Evolutionary conservation across 495 filamentous ascomycete species (phyloP), one percentile per base, ranked within the genome.

Genomic region (Wilcoxina mikolae): DNA sequence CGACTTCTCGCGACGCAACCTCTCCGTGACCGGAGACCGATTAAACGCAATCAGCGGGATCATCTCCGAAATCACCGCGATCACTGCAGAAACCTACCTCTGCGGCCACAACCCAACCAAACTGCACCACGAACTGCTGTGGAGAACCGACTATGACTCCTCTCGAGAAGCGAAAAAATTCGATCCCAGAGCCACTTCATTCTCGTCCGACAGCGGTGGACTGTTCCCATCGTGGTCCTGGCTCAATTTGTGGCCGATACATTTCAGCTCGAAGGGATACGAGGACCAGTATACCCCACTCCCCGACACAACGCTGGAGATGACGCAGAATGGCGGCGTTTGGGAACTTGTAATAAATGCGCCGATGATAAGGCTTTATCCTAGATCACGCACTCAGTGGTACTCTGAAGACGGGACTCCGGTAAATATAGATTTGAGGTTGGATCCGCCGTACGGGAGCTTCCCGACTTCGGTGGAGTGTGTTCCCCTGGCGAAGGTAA

Each of bases 231-330:
- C 43, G 11, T 46, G 43, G 43, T 3, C 43, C n/a, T 46, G 43
- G 43, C 43, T 46, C n/a, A 46, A 24, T 46, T 20, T 46, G 11
- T 46, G 43, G 43, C 43, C 43, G 11, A 46, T 46, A 2, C n/a
- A 46, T 3, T 46, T 11, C n/a, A 24, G 43, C 11, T 17, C 43
- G 15, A 46, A 11, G 43, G n/a, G n/a, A 46, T 11, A 18, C 10
- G 11, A 24, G n/a, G 43, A 46, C 23, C n/a, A 17, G n/a, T 46
- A 18, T 24, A 18, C 23, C 23, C 23, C 2, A 2, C 43, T 18
- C 3, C n/a, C 2, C 11, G n/a, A 17, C 11, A 46, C 43, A 46
- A 10, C n/a, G 43, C 7, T 46, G 1, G 22, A 46, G 22, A 46
- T 17, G 11, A 17, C 15, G 11, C 2, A 46, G 1, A 17, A 17